A percentile compares a stretch with the other conserved stretches of the same genome.
phyloP scores from a whole-genome alignment of 2,329 filamentous ascomycete genomes.

The Myriosclerotinia curreyana region DNA sequence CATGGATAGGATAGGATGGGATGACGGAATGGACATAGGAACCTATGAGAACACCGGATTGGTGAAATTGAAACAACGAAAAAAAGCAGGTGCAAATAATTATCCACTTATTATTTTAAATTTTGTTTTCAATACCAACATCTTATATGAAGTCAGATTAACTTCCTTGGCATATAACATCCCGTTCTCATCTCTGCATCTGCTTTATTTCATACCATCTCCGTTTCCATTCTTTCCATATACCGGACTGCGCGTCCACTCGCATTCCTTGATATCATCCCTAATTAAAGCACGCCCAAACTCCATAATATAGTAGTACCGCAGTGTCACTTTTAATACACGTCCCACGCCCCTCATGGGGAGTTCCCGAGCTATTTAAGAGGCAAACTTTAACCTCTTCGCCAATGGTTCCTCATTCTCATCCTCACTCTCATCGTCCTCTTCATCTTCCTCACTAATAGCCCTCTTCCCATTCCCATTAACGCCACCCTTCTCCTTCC shows the following conservation, averaged over 20 bases:
- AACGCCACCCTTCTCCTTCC: background rate
- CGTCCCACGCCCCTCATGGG: background rate
- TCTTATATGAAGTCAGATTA: background rate
- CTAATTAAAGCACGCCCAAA: background rate
- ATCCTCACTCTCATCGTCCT: constrained; percentile 22
- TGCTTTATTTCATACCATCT: background rate
- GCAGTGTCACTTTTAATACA: background rate
- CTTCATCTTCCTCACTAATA: constrained; percentile 18
- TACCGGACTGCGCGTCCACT: too few relatives aligned
- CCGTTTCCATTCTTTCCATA: background rate
- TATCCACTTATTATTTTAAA: background rate
- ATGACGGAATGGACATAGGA: background rate
- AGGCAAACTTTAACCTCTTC: constrained; percentile 31
- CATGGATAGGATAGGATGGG: too few relatives aligned
- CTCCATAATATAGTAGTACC: constrained; percentile 6
- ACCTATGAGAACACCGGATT: too few relatives aligned
- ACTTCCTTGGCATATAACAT: background rate
- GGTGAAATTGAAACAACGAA: background rate
- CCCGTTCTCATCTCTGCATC: background rate
- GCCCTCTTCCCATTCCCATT: constrained; percentile 2
- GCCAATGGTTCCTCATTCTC: constrained; percentile 25
- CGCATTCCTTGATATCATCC: constrained; percentile 15
- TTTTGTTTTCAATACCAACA: background rate
- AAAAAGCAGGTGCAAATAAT: background rate
- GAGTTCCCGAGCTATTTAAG: background rate